Conservation (phyloP, 78 protist genomes). For the Pelomyxa schiedti region DNA sequence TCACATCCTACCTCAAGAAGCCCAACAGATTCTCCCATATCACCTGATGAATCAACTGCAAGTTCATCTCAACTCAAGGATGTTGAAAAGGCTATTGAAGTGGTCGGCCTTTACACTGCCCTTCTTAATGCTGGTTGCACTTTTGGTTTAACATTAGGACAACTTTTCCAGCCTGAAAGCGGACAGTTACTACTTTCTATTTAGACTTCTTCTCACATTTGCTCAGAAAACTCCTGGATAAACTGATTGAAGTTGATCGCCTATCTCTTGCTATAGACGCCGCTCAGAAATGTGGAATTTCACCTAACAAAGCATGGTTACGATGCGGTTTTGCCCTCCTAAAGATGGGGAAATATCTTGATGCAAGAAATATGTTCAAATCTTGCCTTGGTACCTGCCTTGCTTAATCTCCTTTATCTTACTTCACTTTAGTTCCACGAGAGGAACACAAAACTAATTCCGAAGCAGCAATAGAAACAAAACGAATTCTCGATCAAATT, state of each 20-base stretch:
- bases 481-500: no score
- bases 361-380: constrained; percentile 49
- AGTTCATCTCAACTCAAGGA: no score
- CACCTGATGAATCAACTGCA: no score
- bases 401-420: no score
- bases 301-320: constrained; percentile 46
- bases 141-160: constrained; percentile 20
- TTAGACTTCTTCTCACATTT: no score
- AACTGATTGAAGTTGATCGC: constrained; percentile 34
- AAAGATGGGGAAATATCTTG: constrained; percentile 22
- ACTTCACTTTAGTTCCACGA: no score
- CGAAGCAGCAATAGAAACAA: no score
- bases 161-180: neutral
- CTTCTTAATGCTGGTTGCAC: constrained; percentile 34
- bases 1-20: no score
- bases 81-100: no score
- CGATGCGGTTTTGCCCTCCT: constrained; percentile 52
- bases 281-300: constrained; percentile 43
- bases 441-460: no score
- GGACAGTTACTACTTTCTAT: no score
- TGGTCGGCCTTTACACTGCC: constrained; percentile 32
- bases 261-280: constrained; percentile 52
- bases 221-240: constrained; percentile 40
- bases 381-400: constrained; percentile 26
- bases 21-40: no score